Base-by-base conservation (phyloP, 345 rosid species). In the Camelina neglecta region DNA sequence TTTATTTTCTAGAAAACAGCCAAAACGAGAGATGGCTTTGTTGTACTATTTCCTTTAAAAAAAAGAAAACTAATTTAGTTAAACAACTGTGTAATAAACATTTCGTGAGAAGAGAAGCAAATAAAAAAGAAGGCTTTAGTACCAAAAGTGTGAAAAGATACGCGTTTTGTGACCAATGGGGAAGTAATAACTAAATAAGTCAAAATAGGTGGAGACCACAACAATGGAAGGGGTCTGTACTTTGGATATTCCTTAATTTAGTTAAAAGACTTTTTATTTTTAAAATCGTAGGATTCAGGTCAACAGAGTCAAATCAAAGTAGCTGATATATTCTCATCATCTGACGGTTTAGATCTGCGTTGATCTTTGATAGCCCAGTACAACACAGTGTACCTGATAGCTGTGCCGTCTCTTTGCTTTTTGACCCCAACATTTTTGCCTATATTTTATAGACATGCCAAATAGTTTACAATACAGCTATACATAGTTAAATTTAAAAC, bases 291-390 rank as follows among this genome's bases (percentile, higher is more conserved):
- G 16, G 75, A 50, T 61, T 62, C 1, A 38, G 31, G n/a, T 72
- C 63, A 10, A 49, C 11, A 1, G 21, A 33, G 12, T 24, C 3
- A 24, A 24, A 24, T 72, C 56, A 50, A 60, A 38, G 1, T 12
- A 12, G 18, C 35, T 48, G 3, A 31, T 39, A 72, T 44, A 56
- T 64, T 54, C 65, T 44, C 48, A 54, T 42, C 42, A 73, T 64
- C 71, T 2, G 39, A 73, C 77, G 65, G 71, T 44, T 0, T 4
- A 20, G 58, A 59, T 71, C 13, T 18, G 29, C 29, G 29, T 26
- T 26, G 4, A 26, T 26, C 29, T 26, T 26, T 26, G 29, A 26
- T 26, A 26, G 0, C 4, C 29, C 20, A 53, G 15, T 18, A 59
- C 45, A 15, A 9, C 7, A 4, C 7, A 48, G 9, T 42, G 68